Base-by-base conservation (phyloP, 345 rosid genomes). In the Eucalyptus tenuipes region DNA sequence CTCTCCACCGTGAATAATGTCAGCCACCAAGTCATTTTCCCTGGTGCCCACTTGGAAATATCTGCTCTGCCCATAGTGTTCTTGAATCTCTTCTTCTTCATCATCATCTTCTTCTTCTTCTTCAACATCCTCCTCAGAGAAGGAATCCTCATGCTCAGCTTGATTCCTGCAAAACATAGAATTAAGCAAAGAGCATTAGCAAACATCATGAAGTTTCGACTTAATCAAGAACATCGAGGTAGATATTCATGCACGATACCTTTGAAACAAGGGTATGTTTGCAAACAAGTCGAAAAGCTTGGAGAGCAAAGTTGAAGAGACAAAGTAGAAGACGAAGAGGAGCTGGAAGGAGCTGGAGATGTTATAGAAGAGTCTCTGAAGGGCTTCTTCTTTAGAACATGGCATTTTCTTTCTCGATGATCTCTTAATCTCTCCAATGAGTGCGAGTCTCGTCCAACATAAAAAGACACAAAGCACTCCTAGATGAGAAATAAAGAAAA, bases 301-400 rank as follows among this genome's bases (percentile, higher is more conserved):
- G 90, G 92, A 91, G 47, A 98, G 96, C 53, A 94, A 88, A 88
- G 91, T 90, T 88, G 95, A 94, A 90, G 96, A 95, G 93, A 93
- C 91, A 92, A 94, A 90, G 92, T 94, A 93, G 92, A 94, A 92
- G 93, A 98, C 91, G 87, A 96, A 93, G 92, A 97, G 92, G 79
- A 96, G 95, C 64, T 94, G 90, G 89, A 89, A 94, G 90, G 93
- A 94, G 93, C 92, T 92, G 53, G 99, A 97, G 94, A 94, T 88
- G 92, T 92, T 93, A 92, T 94, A 92, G 96, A 95, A 98, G 90
- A 97, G 90, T 88, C 94, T 93, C 90, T 88, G 91, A 66, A 97
- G 94, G 91, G 94, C 94, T 95, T 98, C 96, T 91, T 95, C 97
- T 91, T 94, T 88, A 79, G 96, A 94, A 90, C 95, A 96, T 96